Percentiles rank a stretch among this genome's conserved stretches.
phyloP scores from a whole-genome alignment of 2,329 filamentous ascomycete genomes.

The Arthroderma sp. region DNA sequence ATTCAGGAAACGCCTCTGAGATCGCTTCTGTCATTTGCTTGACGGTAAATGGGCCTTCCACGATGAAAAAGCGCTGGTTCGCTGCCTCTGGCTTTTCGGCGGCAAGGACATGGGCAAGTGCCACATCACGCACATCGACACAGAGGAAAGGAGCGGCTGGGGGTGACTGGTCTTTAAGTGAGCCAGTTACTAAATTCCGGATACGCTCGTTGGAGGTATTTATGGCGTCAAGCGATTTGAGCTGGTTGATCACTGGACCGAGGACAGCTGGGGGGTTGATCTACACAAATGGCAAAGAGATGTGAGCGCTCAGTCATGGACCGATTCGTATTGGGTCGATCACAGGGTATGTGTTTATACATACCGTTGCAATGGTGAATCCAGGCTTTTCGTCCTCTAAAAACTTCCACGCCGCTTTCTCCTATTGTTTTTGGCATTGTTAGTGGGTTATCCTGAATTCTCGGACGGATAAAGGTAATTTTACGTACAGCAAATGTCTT shows the following conservation, averaged over 20 bases:
- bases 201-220: constrained; percentile 64
- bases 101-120: constrained; percentile 35
- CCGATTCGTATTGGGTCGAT: neutral
- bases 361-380: constrained; percentile 48
- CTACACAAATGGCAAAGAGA: constrained; percentile 1
- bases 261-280: constrained; percentile 48
- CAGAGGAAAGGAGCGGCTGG: constrained; percentile 48
- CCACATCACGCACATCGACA: constrained; percentile 40
- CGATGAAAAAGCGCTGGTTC: constrained; percentile 34
- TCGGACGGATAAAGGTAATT: neutral
- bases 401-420: constrained; percentile 55
- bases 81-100: constrained; percentile 34
- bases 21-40: constrained; percentile 30
- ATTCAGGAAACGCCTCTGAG: constrained; percentile 29
- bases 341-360: neutral
- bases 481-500: constrained; percentile 36
- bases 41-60: constrained; percentile 30
- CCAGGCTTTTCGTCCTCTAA: constrained; percentile 41
- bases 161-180: constrained; percentile 41
- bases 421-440: constrained; percentile 17
- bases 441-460: neutral
- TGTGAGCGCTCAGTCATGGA: neutral
- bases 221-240: constrained; percentile 49
- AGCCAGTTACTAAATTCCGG: constrained; percentile 49
- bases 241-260: constrained; percentile 50